Base-by-base conservation (phyloP, 192 early-diverging fungal genomes). In the Tieghemiomyces parasiticus region DNA sequence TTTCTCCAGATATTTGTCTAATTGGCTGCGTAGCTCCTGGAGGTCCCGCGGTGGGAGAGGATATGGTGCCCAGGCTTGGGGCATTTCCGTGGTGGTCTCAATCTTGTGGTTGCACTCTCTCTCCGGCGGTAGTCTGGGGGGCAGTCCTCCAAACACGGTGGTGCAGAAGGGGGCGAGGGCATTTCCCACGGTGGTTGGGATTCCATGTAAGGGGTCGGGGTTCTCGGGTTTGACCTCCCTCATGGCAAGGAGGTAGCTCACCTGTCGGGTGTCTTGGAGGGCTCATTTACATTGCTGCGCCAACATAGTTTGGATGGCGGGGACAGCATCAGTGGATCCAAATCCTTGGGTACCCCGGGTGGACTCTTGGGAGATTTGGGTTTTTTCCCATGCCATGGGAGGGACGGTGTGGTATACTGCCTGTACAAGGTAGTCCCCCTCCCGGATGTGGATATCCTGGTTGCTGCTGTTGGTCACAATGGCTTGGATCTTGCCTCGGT, bases 401-500 rank as follows among this genome's bases (percentile, higher is more conserved):
- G 16, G 8, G 8, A 44, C 38, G 16, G 38, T 8, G 9, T 12
- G 38, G 9, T 12, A 8, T 16, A 52, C 50, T 25, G 50, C 50
- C 26, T 52, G 50, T 8, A 28, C 26, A 16, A 52, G 14, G 29
- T 52, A 28, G 19, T 20, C 28, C 14, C 26, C 50, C 29, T 14
- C 50, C 1, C 2, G 4, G 29, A 25, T 26, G 14, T 52, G 22
- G 13, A 28, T 26, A 25, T 3, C 4, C 22, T 25, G 14, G 3
- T 2, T 14, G 28, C n/a, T 52, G 28, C 14, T 2, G 28, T 52
- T 52, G 50, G 26, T 52, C 29, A 52, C 20, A 52, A 52, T 25
- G 29, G 28, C 20, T 52, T 52, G 20, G 26, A 52, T 52, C 50
- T 52, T 26, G 20, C 50, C 50, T 16, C 9, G 50, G 50, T 52